These are phyloP conservation scores for Cyclocybe cylindracea DNA, from an alignment of 768 basidiomycete species.

Conservation along the genomic window DNA sequence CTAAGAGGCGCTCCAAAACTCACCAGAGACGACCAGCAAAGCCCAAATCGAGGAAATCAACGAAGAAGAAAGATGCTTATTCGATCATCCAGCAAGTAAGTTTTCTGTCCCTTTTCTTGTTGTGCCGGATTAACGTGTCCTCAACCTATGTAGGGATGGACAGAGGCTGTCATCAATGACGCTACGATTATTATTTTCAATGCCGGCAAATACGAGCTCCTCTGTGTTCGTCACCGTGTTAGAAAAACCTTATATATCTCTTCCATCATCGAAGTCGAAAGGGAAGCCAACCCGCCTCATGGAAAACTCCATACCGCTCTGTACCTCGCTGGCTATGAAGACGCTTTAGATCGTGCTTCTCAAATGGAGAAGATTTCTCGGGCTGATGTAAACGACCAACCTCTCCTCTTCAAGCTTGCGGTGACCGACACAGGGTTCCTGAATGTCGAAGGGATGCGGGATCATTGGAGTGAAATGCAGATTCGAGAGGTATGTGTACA, in stretches of 20 bases:
- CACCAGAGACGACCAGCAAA: no score
- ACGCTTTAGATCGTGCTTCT: background rate
- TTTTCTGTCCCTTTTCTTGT: background rate
- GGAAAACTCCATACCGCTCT: background rate
- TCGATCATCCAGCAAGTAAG: background rate
- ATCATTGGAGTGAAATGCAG: no score
- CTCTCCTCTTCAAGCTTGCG: no score
- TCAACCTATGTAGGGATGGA: conserved; percentile 3
- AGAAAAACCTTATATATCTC: background rate
- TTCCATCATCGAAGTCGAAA: background rate
- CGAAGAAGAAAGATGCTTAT: background rate
- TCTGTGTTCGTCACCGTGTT: background rate
- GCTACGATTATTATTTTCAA: background rate
- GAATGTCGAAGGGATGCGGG: no score
- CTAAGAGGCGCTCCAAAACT: no score
- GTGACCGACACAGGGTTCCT: no score
- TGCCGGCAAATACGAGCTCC: background rate
- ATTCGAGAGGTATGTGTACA: no score
- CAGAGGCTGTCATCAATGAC: background rate
- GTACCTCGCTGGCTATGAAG: background rate
- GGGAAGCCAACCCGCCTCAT: background rate
- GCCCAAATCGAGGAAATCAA: no score
- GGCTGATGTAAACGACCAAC: no score
- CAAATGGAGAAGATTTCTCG: background rate
- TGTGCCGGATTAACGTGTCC: no score